A percentile compares a stretch with the other conserved stretches of the same genome.
These are phyloP conservation scores for Blastocystis sp. DNA, from an alignment of 352 stramenopile genomes.

Conservation along the genomic window DNA sequence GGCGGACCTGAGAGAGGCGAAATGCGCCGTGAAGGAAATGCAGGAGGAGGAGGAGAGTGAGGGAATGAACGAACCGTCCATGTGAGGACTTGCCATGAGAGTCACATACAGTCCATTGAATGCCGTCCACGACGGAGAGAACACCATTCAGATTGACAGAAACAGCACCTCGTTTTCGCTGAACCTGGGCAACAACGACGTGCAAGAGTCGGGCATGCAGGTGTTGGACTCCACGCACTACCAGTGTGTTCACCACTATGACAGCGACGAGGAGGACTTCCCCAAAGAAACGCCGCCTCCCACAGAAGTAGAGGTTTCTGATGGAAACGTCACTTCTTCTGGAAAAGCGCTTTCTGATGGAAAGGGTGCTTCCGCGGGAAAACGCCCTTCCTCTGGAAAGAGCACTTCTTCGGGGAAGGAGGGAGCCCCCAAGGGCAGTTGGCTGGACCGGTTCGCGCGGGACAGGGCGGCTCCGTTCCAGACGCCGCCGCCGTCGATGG, in stretches of 20 bases:
- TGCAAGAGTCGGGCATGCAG: constrained; percentile 3
- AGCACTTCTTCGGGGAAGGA: too few species aligned
- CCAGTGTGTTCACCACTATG: neutral
- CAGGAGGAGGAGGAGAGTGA: neutral
- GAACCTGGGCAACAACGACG: neutral
- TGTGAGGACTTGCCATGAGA: neutral
- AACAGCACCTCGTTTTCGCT: neutral
- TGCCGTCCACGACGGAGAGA: neutral
- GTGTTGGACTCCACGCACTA: constrained; percentile 40
- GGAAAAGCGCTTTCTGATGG: too few species aligned
- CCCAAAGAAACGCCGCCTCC: too few species aligned
- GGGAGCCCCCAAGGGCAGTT: too few species aligned
- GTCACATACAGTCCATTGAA: neutral
- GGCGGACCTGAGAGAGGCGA: neutral
- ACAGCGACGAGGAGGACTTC: neutral
- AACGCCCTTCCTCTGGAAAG: too few species aligned
- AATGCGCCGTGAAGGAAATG: neutral
- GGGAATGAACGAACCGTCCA: neutral
- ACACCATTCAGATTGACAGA: constrained; percentile 14
- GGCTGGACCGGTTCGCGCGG: too few species aligned
- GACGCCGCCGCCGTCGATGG: too few species aligned
- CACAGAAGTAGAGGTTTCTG: too few species aligned
- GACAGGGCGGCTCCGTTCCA: too few species aligned
- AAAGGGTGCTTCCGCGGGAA: too few species aligned
- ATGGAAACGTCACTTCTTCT: too few species aligned